phyloP scores from a whole-genome alignment of 768 basidiomycete species.

The Flagelloscypha sp. region DNA sequence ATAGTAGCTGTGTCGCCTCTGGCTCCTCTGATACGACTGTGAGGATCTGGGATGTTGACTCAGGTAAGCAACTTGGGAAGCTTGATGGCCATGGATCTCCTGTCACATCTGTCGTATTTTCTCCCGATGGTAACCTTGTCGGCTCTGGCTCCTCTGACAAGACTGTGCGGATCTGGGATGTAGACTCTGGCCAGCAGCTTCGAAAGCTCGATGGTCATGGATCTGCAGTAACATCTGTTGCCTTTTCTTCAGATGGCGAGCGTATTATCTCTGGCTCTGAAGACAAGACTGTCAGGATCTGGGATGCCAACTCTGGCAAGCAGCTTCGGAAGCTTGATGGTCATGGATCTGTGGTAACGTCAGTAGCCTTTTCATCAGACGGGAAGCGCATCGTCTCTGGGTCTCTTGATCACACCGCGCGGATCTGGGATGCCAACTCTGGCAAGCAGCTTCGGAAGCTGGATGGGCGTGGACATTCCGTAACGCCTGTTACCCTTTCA shows the following conservation, averaged over 20 bases:
- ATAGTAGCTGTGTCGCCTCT: slow-evolving; percentile 13
- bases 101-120: slow-evolving; percentile 4
- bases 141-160: slow-evolving; percentile 7
- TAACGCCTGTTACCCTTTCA: slow-evolving; percentile 5
- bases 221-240: slow-evolving; percentile 18
- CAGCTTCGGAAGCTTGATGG: too few species aligned
- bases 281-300: too few species aligned
- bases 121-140: slow-evolving; percentile 8
- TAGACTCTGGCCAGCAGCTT: slow-evolving; percentile 1
- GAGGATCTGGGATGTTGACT: slow-evolving; percentile 14
- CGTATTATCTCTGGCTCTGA: too few species aligned
- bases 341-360: too few species aligned
- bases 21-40: slow-evolving; percentile 13
- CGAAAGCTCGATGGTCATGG: background rate
- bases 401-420: too few species aligned
- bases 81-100: slow-evolving; percentile 2
- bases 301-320: too few species aligned
- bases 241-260: slow-evolving; percentile 94
- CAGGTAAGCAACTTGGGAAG: background rate
- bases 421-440: too few species aligned
- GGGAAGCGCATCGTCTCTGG: slow-evolving; percentile 23
- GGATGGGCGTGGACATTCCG: slow-evolving; percentile 5
- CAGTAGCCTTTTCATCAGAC: slow-evolving; percentile 35
- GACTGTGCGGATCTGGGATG: slow-evolving; percentile 9
- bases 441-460: too few species aligned